Conservation (phyloP, 2,329 filamentous ascomycete species). For the Albifimbria verrucaria region DNA sequence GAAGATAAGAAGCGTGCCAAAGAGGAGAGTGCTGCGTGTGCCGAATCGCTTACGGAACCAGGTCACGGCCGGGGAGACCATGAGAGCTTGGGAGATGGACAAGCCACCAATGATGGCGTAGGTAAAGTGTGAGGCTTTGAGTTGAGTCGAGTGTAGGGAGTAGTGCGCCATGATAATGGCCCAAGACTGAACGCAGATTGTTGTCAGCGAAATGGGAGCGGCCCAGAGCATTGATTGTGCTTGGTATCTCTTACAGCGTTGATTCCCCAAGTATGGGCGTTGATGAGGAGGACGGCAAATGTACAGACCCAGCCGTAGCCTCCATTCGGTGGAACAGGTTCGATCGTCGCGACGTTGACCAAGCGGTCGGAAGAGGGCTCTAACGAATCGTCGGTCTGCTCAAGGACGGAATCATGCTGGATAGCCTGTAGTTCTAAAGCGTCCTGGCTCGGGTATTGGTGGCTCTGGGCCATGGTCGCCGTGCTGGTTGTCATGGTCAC, state of each 20-base stretch:
- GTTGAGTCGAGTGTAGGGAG: conserved; percentile 23
- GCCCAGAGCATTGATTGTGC: not conserved
- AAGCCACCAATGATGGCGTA: conserved; percentile 3
- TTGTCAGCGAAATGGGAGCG: not conserved
- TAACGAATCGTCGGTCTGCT: not conserved
- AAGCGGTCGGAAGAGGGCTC: not conserved
- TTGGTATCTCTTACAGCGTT: conserved; percentile 12
- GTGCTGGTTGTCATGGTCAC: not conserved
- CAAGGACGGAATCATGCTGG: not conserved
- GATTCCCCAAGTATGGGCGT: conserved; percentile 39
- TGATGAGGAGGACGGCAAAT: conserved; percentile 28
- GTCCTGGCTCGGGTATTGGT: not conserved
- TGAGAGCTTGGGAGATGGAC: conserved; percentile 3
- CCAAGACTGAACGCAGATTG: conserved; percentile 31
- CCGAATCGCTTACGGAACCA: conserved; percentile 24
- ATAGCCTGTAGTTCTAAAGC: not conserved
- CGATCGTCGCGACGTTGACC: not conserved
- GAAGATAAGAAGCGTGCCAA: conserved; percentile 50
- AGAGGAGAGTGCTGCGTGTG: conserved; percentile 36
- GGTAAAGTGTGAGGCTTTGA: not conserved
- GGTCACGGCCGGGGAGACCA: conserved; percentile 38
- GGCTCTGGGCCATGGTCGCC: not conserved
- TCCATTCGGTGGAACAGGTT: conserved; percentile 34
- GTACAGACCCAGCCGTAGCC: conserved; percentile 46
- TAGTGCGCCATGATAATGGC: conserved; percentile 57